These are phyloP conservation scores for Lactarius sanguifluus DNA, from an alignment of 768 basidiomycete species.

Conservation along the genomic window DNA sequence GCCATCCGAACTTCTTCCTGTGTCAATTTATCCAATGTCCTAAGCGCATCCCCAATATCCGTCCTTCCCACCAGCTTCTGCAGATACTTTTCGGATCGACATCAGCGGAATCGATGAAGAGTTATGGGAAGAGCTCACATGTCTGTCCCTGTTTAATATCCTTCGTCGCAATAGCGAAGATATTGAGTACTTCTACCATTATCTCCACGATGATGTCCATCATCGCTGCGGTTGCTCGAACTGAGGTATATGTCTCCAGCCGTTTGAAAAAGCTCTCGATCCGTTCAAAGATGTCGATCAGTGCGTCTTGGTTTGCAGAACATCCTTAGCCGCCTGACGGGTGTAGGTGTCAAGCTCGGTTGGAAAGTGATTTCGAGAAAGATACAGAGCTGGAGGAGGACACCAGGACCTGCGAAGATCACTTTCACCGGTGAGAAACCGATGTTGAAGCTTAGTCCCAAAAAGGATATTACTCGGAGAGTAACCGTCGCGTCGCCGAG, in stretches of 20 bases:
- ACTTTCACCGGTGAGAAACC: slow-evolving; percentile 1
- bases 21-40: too few relatives aligned
- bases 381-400: neutral
- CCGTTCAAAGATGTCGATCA: neutral
- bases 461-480: neutral
- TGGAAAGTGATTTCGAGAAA: neutral
- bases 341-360: neutral
- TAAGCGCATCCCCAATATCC: too few relatives aligned
- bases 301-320: neutral
- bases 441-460: too few relatives aligned
- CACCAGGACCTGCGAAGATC: slow-evolving; percentile 2
- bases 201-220: slow-evolving; percentile 3
- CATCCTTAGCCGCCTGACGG: neutral
- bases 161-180: neutral
- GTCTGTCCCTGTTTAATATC: slow-evolving; percentile 2
- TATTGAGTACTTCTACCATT: slow-evolving; percentile 1
- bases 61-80: too few relatives aligned
- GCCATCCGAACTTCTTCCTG: too few relatives aligned
- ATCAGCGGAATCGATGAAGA: too few relatives aligned
- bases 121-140: neutral
- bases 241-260: neutral
- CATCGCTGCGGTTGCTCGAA: neutral
- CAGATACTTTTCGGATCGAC: too few relatives aligned
- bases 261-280: slow-evolving; percentile 5
- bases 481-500: neutral